A percentile compares a stretch with the other conserved stretches of the same genome.
phyloP scores from a whole-genome alignment of 1,284 basidiomycete species.

The Malassezia cuniculi region DNA sequence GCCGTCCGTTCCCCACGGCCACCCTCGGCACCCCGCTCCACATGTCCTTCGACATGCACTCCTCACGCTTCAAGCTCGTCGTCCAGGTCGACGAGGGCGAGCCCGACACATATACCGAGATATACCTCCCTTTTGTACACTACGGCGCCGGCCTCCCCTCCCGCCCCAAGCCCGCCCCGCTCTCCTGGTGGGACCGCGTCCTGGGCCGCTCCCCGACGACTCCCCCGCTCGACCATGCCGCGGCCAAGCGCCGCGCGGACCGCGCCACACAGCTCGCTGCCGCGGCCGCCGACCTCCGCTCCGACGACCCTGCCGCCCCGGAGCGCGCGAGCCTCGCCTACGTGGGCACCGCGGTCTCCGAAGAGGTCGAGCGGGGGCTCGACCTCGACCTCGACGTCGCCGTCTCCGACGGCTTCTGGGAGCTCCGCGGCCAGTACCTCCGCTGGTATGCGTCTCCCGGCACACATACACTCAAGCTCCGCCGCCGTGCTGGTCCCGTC shows the following conservation, averaged over 20 bases:
- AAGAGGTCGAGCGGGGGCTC: not conserved
- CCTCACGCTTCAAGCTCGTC: conserved; percentile 21
- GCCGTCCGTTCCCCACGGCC: conserved; percentile 27
- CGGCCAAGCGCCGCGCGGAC: no score
- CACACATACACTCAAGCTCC: conserved; percentile 40
- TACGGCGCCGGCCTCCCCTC: conserved; percentile 53
- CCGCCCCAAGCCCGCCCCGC: conserved; percentile 8
- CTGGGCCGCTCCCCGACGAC: conserved; percentile 10
- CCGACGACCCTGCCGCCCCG: conserved; percentile 6
- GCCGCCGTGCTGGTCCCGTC: no score
- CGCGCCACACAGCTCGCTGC: conserved; percentile 4
- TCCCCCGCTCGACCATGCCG: conserved; percentile 5
- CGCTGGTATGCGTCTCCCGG: conserved; percentile 88
- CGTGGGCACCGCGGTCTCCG: conserved; percentile 2
- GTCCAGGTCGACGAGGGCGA: conserved; percentile 19
- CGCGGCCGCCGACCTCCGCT: conserved; percentile 3
- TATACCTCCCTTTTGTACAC: conserved; percentile 77
- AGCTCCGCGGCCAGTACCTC: conserved; percentile 57
- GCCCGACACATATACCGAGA: conserved; percentile 53
- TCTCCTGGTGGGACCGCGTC: conserved; percentile 15
- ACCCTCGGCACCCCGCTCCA: conserved; percentile 24
- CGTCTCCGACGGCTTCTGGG: conserved; percentile 59
- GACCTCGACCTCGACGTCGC: conserved; percentile 44
- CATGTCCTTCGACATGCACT: conserved; percentile 33
- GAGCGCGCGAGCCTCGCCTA: conserved; percentile 1